Evolutionary conservation across 768 basidiomycete species (phyloP).

Genomic region (Tulasnella sp.): DNA sequence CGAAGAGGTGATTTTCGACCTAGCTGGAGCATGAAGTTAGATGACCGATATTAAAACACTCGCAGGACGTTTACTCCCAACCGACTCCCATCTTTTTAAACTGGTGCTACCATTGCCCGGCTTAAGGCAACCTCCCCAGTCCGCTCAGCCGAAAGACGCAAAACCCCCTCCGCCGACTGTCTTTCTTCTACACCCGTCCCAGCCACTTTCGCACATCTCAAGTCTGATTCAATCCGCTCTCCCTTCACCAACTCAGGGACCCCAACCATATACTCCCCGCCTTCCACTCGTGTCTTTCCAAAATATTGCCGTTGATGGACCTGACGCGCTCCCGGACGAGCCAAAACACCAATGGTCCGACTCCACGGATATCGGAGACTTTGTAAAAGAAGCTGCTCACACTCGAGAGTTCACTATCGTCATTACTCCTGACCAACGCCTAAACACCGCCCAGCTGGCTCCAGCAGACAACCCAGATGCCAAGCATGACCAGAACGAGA

Average conservation of each 20-base stretch:
- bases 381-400: slow-evolving; percentile 59
- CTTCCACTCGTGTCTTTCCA: slow-evolving; percentile 46
- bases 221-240: slow-evolving; percentile 51
- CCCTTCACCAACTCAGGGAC: slow-evolving; percentile 35
- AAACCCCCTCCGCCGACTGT: slow-evolving; percentile 44
- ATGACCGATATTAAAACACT: not conserved
- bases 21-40: not conserved
- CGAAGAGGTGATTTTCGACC: not conserved
- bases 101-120: slow-evolving; percentile 52
- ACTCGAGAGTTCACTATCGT: slow-evolving; percentile 53
- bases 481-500: slow-evolving; percentile 2
- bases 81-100: slow-evolving; percentile 63
- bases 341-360: slow-evolving; percentile 56
- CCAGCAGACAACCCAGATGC: not conserved
- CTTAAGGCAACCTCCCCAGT: slow-evolving; percentile 31
- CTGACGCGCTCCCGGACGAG: slow-evolving; percentile 22
- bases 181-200: slow-evolving; percentile 63
- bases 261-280: slow-evolving; percentile 39
- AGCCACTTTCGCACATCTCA: slow-evolving; percentile 62
- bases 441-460: slow-evolving; percentile 16
- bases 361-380: slow-evolving; percentile 62
- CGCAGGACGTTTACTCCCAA: slow-evolving; percentile 58
- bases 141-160: not conserved
- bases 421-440: slow-evolving; percentile 39
- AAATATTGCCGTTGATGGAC: slow-evolving; percentile 40